These are phyloP conservation scores for Phytophthora palmivora DNA, from an alignment of 352 stramenopile species.

Conservation along the genomic window DNA sequence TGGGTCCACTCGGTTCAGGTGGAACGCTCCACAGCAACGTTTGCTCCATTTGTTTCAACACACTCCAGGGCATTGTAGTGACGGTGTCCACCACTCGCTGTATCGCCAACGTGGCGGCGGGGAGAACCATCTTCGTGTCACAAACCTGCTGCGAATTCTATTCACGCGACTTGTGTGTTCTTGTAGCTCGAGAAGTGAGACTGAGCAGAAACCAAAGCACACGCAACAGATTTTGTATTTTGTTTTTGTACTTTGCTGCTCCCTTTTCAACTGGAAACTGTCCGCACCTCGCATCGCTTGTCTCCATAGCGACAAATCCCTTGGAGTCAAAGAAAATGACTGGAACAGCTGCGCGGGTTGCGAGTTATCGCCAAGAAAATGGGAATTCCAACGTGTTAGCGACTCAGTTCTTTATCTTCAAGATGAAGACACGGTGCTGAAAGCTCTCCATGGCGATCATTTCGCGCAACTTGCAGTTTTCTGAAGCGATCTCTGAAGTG, in stretches of 20 bases:
- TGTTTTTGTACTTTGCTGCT: no score
- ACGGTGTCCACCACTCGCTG: slow-evolving; percentile 23
- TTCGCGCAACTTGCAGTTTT: not conserved
- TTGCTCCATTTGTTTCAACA: slow-evolving; percentile 35
- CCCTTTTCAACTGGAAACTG: slow-evolving; percentile 16
- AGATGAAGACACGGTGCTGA: no score
- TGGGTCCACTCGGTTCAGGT: slow-evolving; percentile 30
- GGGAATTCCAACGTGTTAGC: slow-evolving; percentile 13
- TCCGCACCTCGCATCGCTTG: no score
- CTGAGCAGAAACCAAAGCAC: not conserved
- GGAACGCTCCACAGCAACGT: slow-evolving; percentile 37
- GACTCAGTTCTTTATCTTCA: no score
- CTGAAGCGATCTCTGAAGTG: slow-evolving; percentile 2
- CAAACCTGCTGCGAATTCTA: not conserved
- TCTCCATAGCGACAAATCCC: slow-evolving; percentile 23
- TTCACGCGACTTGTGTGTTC: not conserved
- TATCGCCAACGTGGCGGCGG: slow-evolving; percentile 18
- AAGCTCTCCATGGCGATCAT: no score
- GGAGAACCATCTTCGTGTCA: slow-evolving; percentile 24
- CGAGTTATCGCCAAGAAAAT: not conserved
- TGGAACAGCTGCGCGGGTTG: slow-evolving; percentile 27
- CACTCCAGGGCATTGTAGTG: slow-evolving; percentile 26
- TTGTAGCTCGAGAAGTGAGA: slow-evolving; percentile 16
- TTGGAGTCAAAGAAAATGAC: slow-evolving; percentile 26
- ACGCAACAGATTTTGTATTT: slow-evolving; percentile 5